A percentile compares a stretch with the other conserved stretches of the same genome.
These are phyloP conservation scores for Penicillium concentricum DNA, from an alignment of 2,329 filamentous ascomycete species.

Conservation along the genomic window DNA sequence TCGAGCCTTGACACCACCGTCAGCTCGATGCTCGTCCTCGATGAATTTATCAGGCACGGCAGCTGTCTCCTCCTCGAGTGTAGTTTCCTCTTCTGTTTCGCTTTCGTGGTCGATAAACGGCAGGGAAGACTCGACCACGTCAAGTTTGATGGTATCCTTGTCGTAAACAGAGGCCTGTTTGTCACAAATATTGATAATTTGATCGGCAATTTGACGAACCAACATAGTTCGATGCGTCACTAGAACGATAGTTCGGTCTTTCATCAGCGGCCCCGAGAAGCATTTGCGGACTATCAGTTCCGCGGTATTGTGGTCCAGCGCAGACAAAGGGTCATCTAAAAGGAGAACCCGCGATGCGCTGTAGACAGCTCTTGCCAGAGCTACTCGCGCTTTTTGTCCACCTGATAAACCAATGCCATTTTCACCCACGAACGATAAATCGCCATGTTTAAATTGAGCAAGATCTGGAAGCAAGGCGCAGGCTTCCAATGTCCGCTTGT, in stretches of 20 bases:
- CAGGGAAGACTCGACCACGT: conserved; percentile 30
- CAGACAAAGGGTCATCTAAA: conserved; percentile 60
- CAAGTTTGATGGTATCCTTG: conserved; percentile 48
- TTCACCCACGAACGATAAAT: conserved; percentile 61
- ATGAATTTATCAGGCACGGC: conserved; percentile 72
- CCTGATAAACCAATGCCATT: conserved; percentile 62
- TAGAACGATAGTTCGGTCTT: conserved; percentile 56
- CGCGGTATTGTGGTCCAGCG: conserved; percentile 64
- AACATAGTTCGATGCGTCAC: conserved; percentile 69
- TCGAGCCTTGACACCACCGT: conserved; percentile 70
- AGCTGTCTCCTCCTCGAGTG: conserved; percentile 47
- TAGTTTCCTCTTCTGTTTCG: conserved; percentile 27
- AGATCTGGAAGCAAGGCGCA: conserved; percentile 64
- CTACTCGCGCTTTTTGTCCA: conserved; percentile 60
- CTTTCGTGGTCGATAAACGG: conserved; percentile 12
- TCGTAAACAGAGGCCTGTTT: conserved; percentile 56
- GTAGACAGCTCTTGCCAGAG: conserved; percentile 61
- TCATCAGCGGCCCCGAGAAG: conserved; percentile 55
- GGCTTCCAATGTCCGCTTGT: conserved; percentile 65
- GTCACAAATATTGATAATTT: conserved; percentile 68
- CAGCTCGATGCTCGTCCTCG: conserved; percentile 70
- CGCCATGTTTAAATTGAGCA: conserved; percentile 62
- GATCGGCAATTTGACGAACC: conserved; percentile 68
- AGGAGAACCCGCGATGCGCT: conserved; percentile 55
- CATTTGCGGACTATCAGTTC: conserved; percentile 60